These are phyloP conservation scores for Triadica sebifera DNA, from an alignment of 345 rosid species.

Conservation along the genomic window DNA sequence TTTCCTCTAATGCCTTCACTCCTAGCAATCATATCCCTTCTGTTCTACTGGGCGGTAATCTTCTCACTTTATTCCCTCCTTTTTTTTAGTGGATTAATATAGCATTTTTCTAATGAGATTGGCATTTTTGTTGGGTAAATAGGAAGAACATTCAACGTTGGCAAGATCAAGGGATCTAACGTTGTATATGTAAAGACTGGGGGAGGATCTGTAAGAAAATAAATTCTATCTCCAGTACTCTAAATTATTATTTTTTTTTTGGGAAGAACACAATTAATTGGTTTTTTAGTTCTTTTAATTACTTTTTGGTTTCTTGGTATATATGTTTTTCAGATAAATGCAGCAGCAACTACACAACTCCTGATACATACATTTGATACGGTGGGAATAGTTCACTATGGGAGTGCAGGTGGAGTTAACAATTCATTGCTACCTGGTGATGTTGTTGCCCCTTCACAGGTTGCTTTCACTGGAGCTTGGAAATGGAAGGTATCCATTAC, in stretches of 20 bases:
- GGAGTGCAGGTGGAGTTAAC: slow-evolving; percentile 13
- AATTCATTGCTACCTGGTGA: not conserved
- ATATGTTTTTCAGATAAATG: not conserved
- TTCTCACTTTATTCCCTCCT: no score
- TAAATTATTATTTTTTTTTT: no score
- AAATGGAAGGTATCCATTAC: slow-evolving; percentile 2
- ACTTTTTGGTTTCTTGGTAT: no score
- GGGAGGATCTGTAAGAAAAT: not conserved
- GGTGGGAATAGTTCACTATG: slow-evolving; percentile 2
- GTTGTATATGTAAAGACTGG: not conserved
- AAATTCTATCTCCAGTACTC: no score
- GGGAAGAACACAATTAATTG: no score
- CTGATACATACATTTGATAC: not conserved
- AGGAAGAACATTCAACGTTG: slow-evolving; percentile 8
- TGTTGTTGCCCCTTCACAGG: not conserved
- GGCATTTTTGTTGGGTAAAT: no score
- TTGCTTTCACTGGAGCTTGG: not conserved
- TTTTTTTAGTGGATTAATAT: no score
- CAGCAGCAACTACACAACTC: not conserved
- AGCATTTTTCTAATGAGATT: not conserved
- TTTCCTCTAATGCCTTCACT: not conserved
- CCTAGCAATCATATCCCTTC: not conserved
- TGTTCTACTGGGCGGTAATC: not conserved
- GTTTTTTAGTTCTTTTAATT: not conserved
- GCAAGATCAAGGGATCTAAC: not conserved